phyloP scores from a whole-genome alignment of 768 basidiomycete genomes.

The Lactifluus hygrophoroides region DNA sequence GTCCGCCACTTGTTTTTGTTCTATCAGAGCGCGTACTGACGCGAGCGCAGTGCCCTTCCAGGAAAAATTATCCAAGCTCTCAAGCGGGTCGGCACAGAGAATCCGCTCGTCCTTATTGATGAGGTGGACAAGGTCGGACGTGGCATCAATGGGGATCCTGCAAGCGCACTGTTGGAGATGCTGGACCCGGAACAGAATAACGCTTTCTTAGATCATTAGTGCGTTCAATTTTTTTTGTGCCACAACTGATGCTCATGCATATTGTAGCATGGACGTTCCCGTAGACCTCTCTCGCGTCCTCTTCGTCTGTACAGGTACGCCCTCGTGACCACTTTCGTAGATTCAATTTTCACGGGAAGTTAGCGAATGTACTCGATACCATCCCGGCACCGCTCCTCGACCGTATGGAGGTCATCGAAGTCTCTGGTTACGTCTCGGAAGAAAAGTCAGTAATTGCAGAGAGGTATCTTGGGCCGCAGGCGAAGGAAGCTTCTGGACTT shows the following conservation, averaged over 20 bases:
- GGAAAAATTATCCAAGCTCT: constrained; percentile 94
- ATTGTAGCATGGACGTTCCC: constrained; percentile 85
- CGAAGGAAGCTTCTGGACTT: constrained; percentile 83
- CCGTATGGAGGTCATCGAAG: constrained; percentile 94
- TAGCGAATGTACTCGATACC: constrained; percentile 84
- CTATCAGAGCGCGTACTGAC: background rate
- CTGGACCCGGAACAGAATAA: constrained; percentile 93
- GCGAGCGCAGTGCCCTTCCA: constrained; percentile 58
- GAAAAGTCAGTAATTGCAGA: constrained; percentile 87
- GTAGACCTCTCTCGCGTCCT: constrained; percentile 93
- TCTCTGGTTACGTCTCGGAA: constrained; percentile 89
- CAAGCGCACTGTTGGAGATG: constrained; percentile 88
- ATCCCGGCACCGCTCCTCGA: constrained; percentile 92
- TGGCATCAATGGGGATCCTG: constrained; percentile 87
- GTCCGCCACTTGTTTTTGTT: constrained; percentile 23
- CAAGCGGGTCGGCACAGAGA: constrained; percentile 89
- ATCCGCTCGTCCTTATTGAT: constrained; percentile 89
- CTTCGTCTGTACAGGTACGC: constrained; percentile 83
- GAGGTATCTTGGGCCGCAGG: constrained; percentile 85
- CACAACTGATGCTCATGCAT: background rate
- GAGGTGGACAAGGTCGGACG: constrained; percentile 95
- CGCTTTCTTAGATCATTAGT: constrained; percentile 94
- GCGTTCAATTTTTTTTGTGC: constrained; percentile 26
- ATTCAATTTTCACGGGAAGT: background rate
- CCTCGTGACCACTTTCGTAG: background rate